These are phyloP conservation scores for Dendrobium huoshanense DNA, from an alignment of 106 monocot species.

Conservation along the genomic window DNA sequence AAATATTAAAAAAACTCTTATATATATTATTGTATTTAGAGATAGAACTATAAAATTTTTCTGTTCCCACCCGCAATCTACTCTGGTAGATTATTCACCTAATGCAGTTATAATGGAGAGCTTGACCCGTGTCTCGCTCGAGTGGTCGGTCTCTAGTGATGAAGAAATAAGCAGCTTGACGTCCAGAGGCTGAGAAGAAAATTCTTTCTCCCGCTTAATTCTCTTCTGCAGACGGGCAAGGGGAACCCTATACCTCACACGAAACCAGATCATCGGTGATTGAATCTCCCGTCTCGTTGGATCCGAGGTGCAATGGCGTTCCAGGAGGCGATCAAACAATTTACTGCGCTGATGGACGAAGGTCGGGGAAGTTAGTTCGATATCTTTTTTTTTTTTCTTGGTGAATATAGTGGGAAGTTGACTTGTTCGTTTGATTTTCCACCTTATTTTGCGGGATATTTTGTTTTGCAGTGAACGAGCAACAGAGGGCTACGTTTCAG, in stretches of 20 bases:
- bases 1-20: too few relatives aligned
- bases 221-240: background rate
- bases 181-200: too few relatives aligned
- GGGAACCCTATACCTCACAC: background rate
- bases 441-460: background rate
- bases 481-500: constrained; percentile 36
- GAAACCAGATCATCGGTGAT: background rate
- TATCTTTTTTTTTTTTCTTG: background rate
- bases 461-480: constrained; percentile 34
- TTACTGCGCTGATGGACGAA: constrained; percentile 26
- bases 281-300: background rate
- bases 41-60: too few relatives aligned
- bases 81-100: too few relatives aligned
- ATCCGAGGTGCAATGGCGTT: constrained; percentile 19
- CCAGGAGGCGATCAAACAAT: constrained; percentile 39
- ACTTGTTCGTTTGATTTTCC: background rate
- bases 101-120: too few relatives aligned
- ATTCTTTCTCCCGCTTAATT: background rate
- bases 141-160: too few relatives aligned
- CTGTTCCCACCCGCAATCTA: too few relatives aligned
- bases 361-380: constrained; percentile 10
- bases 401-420: background rate
- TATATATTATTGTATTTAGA: too few relatives aligned
- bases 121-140: too few relatives aligned
- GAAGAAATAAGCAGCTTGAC: too few relatives aligned